Percentiles rank a stretch among this genome's conserved stretches.
These are phyloP conservation scores for Verbascum thapsus DNA, from an alignment of 257 asterid genomes.

Conservation along the genomic window DNA sequence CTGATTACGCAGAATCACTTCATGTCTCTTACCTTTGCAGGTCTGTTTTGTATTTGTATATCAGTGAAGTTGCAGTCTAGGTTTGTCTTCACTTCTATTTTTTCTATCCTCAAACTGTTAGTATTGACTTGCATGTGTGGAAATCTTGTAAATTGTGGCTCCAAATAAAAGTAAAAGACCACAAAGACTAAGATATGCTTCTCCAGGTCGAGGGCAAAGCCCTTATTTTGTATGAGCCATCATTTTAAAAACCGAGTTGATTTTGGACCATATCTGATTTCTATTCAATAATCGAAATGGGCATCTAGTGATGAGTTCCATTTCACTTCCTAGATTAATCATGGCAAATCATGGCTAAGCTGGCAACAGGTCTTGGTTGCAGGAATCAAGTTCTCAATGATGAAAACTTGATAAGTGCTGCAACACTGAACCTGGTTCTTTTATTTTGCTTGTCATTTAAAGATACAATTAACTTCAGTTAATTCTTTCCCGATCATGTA, in stretches of 20 bases:
- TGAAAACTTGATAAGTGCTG: too few species aligned
- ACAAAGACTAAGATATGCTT: constrained; percentile 1
- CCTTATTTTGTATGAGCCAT: not conserved
- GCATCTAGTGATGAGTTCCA: too few species aligned
- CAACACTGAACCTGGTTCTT: too few species aligned
- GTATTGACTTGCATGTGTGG: constrained; percentile 9
- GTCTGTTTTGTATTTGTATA: constrained; percentile 61
- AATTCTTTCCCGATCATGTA: constrained; percentile 40
- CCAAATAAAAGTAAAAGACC: not conserved
- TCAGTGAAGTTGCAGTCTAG: constrained; percentile 83
- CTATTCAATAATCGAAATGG: too few species aligned
- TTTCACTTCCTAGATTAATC: too few species aligned
- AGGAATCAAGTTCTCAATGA: too few species aligned
- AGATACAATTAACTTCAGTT: constrained; percentile 12
- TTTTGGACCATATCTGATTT: too few species aligned
- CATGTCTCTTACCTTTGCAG: constrained; percentile 51
- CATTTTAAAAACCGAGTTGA: too few species aligned
- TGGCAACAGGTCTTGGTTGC: too few species aligned
- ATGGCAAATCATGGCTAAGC: too few species aligned
- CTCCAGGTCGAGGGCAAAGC: not conserved
- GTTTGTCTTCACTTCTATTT: constrained; percentile 40
- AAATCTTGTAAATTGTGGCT: not conserved
- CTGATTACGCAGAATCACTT: constrained; percentile 15
- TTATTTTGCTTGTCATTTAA: too few species aligned
- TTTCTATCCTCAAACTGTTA: constrained; percentile 27